A percentile compares a stretch with the other conserved stretches of the same genome.
Conservation (phyloP, 768 basidiomycete genomes). For the Tylopilus cervinicoccineus region DNA sequence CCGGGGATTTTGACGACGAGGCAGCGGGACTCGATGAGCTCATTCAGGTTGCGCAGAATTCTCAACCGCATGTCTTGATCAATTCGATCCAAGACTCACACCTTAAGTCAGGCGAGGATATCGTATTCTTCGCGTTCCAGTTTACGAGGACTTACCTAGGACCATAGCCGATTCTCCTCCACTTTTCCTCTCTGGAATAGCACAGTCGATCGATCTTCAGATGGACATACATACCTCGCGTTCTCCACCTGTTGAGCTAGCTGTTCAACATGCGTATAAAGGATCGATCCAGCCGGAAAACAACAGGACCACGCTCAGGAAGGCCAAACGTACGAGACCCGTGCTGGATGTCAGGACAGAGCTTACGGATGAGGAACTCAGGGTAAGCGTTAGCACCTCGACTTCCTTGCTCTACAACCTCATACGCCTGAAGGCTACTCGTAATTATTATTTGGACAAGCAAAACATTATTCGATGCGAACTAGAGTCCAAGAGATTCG, state of each 20-base stretch:
- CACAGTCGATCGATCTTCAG: conserved; percentile 7
- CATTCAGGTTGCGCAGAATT: not conserved
- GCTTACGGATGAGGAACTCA: conserved; percentile 78
- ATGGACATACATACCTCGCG: not conserved
- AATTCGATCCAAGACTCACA: not conserved
- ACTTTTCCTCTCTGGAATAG: not conserved
- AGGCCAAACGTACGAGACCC: conserved; percentile 49
- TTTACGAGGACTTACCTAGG: not conserved
- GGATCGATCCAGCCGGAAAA: not conserved
- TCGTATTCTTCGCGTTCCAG: not conserved
- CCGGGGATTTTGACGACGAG: conserved; percentile 27
- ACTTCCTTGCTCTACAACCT: not conserved
- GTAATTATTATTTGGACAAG: conserved; percentile 61
- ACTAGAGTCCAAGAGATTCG: conserved; percentile 46
- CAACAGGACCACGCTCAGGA: conserved; percentile 24
- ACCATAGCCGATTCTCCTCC: conserved; percentile 6
- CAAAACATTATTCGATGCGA: conserved; percentile 54
- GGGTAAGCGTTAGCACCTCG: conserved; percentile 37
- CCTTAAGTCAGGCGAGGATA: conserved; percentile 7
- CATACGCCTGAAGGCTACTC: conserved; percentile 42
- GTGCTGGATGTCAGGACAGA: conserved; percentile 74
- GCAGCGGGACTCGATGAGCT: conserved; percentile 4
- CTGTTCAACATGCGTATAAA: not conserved
- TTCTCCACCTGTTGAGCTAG: conserved; percentile 3
- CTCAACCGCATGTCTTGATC: not conserved